Evolutionary conservation across 129 eudicot genomes (phyloP).

Genomic region (Kitagawia praeruptora): DNA sequence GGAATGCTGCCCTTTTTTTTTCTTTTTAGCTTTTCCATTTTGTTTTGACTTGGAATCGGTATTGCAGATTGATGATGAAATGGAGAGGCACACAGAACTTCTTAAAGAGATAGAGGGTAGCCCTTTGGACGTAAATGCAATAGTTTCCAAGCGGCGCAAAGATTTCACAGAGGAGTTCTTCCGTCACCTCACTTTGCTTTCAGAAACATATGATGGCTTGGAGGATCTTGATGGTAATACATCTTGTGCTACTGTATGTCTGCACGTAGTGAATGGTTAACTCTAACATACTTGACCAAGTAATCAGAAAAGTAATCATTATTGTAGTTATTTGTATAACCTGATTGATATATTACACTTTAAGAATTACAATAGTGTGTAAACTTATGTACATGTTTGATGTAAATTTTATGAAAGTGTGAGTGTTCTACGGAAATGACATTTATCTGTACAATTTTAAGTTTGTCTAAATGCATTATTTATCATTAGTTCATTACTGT

Average conservation of each 20-base stretch:
- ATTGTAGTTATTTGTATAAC: too few relatives aligned
- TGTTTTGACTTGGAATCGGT: slow-evolving; percentile 19
- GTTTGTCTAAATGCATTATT: too few relatives aligned
- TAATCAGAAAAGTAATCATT: too few relatives aligned
- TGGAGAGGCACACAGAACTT: slow-evolving; percentile 71
- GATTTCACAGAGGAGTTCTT: slow-evolving; percentile 82
- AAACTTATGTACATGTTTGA: too few relatives aligned
- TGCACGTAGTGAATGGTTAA: neutral
- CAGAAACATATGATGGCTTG: slow-evolving; percentile 65
- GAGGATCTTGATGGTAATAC: slow-evolving; percentile 88
- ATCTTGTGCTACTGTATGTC: neutral
- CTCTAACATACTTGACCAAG: neutral
- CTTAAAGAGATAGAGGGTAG: slow-evolving; percentile 72
- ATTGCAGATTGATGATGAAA: slow-evolving; percentile 92
- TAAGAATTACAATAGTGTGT: too few relatives aligned
- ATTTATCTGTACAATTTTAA: too few relatives aligned
- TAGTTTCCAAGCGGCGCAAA: slow-evolving; percentile 78
- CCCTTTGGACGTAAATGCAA: slow-evolving; percentile 79
- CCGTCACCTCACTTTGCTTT: slow-evolving; percentile 58
- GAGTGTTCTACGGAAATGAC: too few relatives aligned
- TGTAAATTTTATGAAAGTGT: too few relatives aligned
- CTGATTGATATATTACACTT: too few relatives aligned
- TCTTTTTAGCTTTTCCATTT: neutral
- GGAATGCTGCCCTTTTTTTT: neutral
- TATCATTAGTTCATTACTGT: too few relatives aligned